Evolutionary conservation across 306 rosid genomes (phyloP), one percentile per base, ranked within the genome.

Genomic region (Prunus campanulata): DNA sequence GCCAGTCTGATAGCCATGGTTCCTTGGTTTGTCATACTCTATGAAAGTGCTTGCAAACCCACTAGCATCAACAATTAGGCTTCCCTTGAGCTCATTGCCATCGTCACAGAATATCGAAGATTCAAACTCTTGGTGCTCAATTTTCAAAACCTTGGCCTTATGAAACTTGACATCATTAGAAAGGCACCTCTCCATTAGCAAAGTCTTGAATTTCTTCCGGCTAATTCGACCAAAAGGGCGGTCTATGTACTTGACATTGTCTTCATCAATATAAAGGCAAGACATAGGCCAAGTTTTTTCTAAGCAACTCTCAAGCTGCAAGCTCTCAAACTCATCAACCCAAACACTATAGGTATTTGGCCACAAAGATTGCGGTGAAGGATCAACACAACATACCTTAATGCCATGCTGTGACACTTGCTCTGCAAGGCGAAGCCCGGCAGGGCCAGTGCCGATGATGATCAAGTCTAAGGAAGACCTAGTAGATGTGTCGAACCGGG

Each of bases 261-360:
- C 60, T 77, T 85, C 90, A 79, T 85, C 46, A 9, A 93, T n/a
- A 74, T 74, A 78, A 67, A 91, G 80, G 4, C 79, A 75, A 57
- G 93, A 74, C 93, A 81, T 90, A 6, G 90, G 86, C 98, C 97
- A 93, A 13, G 87, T 86, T 81, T 85, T 88, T 74, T 93, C 94
- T 3, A 91, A 84, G 67, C 98, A 93, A 73, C 77, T 80, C 18
- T 87, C 84, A 35, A 91, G 91, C 9, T 83, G 88, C 76, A 91
- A 70, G 25, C 67, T 71, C 77, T 85, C 87, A 81, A 91, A 87
- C 87, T 93, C 97, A 68, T 93, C 97, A 2, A 82, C 81, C 98
- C 97, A 93, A 12, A 87, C 93, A 52, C 93, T 94, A n/a, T 93
- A 91, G 75, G 91, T 93, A 68, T 90, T 93, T n/a, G 97, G 91